phyloP scores from a whole-genome alignment of 2,329 filamentous ascomycete genomes.

The Anthostomella pinea region DNA sequence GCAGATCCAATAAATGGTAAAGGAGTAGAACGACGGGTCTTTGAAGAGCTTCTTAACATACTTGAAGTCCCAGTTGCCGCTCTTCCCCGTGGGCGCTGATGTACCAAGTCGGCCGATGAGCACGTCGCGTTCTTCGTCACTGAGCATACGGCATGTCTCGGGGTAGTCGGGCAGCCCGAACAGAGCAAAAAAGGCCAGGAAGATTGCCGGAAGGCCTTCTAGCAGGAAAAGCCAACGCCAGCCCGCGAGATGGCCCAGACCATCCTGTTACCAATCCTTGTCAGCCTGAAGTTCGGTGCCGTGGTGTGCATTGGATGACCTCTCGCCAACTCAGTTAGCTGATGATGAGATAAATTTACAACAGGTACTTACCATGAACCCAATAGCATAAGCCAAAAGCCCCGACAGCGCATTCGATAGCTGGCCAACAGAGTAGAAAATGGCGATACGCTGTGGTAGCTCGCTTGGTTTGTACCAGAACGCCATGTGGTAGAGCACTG shows the following conservation, averaged over 20 bases:
- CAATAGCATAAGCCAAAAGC: conserved; percentile 36
- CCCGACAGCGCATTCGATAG: conserved; percentile 34
- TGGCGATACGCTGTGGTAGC: conserved; percentile 35
- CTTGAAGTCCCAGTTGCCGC: conserved; percentile 32
- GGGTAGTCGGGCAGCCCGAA: conserved; percentile 34
- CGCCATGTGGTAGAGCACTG: conserved; percentile 37
- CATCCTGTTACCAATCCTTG: conserved; percentile 19
- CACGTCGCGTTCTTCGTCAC: conserved; percentile 24
- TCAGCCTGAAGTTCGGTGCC: neutral
- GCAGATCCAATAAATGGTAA: conserved; percentile 38
- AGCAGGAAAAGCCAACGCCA: conserved; percentile 39
- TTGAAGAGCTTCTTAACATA: conserved; percentile 30
- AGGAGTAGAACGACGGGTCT: conserved; percentile 37
- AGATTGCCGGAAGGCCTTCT: conserved; percentile 34
- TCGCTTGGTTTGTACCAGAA: conserved; percentile 38
- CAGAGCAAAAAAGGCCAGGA: conserved; percentile 28
- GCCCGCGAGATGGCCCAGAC: conserved; percentile 29
- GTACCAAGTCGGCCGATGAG: conserved; percentile 27
- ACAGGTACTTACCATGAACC: conserved; percentile 33
- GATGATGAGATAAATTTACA: no score
- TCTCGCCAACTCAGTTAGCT: no score
- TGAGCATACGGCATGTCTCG: conserved; percentile 30
- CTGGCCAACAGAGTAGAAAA: conserved; percentile 36
- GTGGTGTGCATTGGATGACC: no score
- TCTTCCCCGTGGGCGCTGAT: conserved; percentile 30